These are phyloP conservation scores for Candida endomychidarum DNA, from an alignment of 805 yeast species.

Conservation along the genomic window DNA sequence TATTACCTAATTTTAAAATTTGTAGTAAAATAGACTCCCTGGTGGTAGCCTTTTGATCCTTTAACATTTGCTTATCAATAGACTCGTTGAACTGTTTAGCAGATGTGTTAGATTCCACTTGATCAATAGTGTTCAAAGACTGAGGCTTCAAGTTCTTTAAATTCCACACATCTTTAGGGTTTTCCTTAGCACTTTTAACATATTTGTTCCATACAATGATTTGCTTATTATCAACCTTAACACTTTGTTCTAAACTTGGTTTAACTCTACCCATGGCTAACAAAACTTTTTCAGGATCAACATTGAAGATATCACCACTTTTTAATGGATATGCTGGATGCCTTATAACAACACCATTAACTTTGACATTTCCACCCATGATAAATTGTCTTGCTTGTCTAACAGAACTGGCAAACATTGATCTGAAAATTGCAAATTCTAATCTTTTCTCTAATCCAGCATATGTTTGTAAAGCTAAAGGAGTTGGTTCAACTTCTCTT, in stretches of 20 bases:
- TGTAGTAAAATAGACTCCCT: conserved; percentile 48
- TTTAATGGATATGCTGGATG: conserved; percentile 77
- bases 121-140: conserved; percentile 31
- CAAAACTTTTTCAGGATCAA: conserved; percentile 81
- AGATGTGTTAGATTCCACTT: conserved; percentile 15
- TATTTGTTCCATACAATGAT: conserved; percentile 73
- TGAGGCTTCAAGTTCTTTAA: conserved; percentile 43
- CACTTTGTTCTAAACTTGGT: conserved; percentile 69
- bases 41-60: conserved; percentile 39
- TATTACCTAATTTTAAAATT: conserved; percentile 36
- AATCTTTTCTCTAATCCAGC: conserved; percentile 86
- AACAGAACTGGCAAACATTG: conserved; percentile 89
- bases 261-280: conserved; percentile 82
- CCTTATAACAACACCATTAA: conserved; percentile 75
- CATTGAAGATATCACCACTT: conserved; percentile 86
- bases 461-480: conserved; percentile 83
- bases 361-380: conserved; percentile 75
- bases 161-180: conserved; percentile 60
- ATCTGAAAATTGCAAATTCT: conserved; percentile 86
- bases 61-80: conserved; percentile 45
- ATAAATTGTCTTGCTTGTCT: conserved; percentile 93
- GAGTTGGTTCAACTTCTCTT: conserved; percentile 58
- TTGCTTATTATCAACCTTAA: conserved; percentile 70
- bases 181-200: conserved; percentile 55
- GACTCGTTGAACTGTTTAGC: conserved; percentile 34